Base-by-base conservation (phyloP, 352 stramenopile species). In the Phytophthora brassicae region DNA sequence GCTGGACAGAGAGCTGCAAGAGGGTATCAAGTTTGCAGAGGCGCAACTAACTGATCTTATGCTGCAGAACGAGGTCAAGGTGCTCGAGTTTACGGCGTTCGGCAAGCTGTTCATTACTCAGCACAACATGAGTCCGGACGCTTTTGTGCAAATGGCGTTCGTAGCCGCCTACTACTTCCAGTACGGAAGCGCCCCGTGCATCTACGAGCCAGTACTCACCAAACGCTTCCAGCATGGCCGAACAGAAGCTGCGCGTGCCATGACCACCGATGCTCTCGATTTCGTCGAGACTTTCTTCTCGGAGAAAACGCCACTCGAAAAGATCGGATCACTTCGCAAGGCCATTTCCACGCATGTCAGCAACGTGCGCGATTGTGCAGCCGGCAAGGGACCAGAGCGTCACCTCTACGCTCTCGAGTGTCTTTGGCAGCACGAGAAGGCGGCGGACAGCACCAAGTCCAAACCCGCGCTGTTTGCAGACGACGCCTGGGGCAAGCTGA, bases 91-190 rank as follows among this genome's bases (percentile, higher is more conserved):
- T 71, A 89, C 75, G 82, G 76, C 76, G 77, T 94, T 86, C 57
- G 90, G 90, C 44, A 97, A 97, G 72, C 64, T 90, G 7, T 96
- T 94, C 46, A 97, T 97, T 77, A 96, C 77, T 41, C 75, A 91
- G 57, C 81, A 95, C 72, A 96, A 94, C 66, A 93, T 96, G 74
- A 96, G 81, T 54, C 96, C 96, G 0, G 96, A 99, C 60, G 95
- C 92, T 20, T 98, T 98, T 67, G 94, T 98, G 46, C 96, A 99
- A 73, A 95, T 98, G 79, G 89, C 83, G 17, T 98, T 98, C 51
- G 77, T 98, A 28, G 79, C 96, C 8, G 95, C 92, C 28, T 98
- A 98, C 70, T 98, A 96, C 68, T 85, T 90, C 59, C 84, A 92
- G 38, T 98, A 98, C 68, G 96, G 96, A 45, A 71, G 64, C 13